These are phyloP conservation scores for Globisporangium echinulatum DNA, from an alignment of 352 stramenopile genomes.

Conservation along the genomic window DNA sequence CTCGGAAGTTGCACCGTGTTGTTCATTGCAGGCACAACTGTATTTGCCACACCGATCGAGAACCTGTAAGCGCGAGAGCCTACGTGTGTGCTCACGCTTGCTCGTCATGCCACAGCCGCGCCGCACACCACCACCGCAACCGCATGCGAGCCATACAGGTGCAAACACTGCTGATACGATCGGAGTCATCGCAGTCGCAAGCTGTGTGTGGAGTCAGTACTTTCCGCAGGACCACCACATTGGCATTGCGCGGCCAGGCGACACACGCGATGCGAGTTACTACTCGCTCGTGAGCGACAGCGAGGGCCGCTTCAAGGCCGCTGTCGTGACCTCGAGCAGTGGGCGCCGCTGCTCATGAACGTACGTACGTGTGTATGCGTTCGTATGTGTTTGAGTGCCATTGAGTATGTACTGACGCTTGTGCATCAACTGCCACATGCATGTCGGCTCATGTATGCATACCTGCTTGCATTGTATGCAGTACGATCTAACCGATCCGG, in stretches of 20 bases:
- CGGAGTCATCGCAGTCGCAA: constrained; percentile 28
- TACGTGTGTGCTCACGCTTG: no score
- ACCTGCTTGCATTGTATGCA: constrained; percentile 4
- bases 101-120: constrained; percentile 10
- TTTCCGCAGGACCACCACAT: constrained; percentile 63
- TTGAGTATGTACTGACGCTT: background rate
- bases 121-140: constrained; percentile 3
- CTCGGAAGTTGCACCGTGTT: no score
- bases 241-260: constrained; percentile 28
- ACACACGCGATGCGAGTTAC: constrained; percentile 34
- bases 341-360: constrained; percentile 35
- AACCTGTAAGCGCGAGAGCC: no score
- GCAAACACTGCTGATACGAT: background rate
- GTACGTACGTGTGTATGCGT: background rate
- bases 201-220: constrained; percentile 72
- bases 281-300: constrained; percentile 43
- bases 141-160: background rate
- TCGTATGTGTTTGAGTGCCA: background rate
- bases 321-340: constrained; percentile 35
- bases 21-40: no score
- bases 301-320: constrained; percentile 48
- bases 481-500: constrained; percentile 43
- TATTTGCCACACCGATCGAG: background rate
- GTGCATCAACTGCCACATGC: background rate
- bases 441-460: no score